Evolutionary conservation across 2,329 filamentous ascomycete species (phyloP).

Genomic region (Trichoderma sp.): DNA sequence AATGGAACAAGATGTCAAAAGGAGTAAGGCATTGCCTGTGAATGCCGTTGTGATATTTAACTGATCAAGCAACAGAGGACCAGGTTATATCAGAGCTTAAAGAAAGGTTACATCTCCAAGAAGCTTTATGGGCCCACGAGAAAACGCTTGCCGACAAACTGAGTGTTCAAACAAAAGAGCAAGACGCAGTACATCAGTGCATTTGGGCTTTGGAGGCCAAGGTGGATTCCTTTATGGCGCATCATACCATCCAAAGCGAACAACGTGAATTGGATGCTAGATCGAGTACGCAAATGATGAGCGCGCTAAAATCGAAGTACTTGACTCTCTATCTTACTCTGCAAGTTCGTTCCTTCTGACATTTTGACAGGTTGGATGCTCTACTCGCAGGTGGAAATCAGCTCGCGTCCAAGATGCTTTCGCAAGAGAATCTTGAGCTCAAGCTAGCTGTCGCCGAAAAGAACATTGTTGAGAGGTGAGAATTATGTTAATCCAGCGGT

Average conservation of each 20-base stretch:
- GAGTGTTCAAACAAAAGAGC: slow-evolving; percentile 20
- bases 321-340: background rate
- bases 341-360: background rate
- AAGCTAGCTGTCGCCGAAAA: slow-evolving; percentile 1
- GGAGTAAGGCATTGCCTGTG: slow-evolving; percentile 25
- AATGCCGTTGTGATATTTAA: background rate
- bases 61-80: slow-evolving; percentile 26
- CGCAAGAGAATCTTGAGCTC: background rate
- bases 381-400: background rate
- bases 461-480: slow-evolving; percentile 9
- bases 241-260: slow-evolving; percentile 6
- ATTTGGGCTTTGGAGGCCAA: slow-evolving; percentile 23
- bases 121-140: slow-evolving; percentile 18
- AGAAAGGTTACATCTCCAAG: slow-evolving; percentile 23
- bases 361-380: slow-evolving; percentile 2
- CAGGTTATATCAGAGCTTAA: slow-evolving; percentile 26
- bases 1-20: slow-evolving; percentile 23
- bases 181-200: slow-evolving; percentile 18
- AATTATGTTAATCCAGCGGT: background rate
- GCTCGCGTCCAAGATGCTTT: background rate
- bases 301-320: slow-evolving; percentile 25
- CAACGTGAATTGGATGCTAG: slow-evolving; percentile 6
- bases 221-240: slow-evolving; percentile 23
- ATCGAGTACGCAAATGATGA: slow-evolving; percentile 2
- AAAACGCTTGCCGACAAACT: slow-evolving; percentile 15